These are phyloP conservation scores for Singerocomus inundabilis DNA, from an alignment of 1,284 basidiomycete species.

Conservation along the genomic window DNA sequence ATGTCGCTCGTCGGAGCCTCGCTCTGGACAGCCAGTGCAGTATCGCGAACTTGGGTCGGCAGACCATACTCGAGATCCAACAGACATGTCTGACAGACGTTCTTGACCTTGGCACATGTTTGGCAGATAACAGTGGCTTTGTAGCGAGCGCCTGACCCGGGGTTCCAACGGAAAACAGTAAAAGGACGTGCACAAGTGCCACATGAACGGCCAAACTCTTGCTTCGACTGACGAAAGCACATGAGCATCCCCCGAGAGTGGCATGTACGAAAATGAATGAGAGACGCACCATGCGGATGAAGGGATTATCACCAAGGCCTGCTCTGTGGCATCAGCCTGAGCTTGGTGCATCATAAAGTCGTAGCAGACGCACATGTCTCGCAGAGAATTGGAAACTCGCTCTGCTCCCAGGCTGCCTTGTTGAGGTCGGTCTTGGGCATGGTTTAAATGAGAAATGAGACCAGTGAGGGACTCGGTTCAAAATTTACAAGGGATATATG, in stretches of 20 bases:
- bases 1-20: constrained; percentile 94
- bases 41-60: constrained; percentile 96
- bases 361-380: constrained; percentile 73
- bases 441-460: constrained; percentile 11
- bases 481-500: constrained; percentile 14
- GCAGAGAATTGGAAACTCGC: constrained; percentile 87
- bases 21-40: constrained; percentile 84
- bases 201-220: constrained; percentile 94
- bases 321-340: constrained; percentile 15
- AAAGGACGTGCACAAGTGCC: constrained; percentile 95
- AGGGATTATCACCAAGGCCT: constrained; percentile 88
- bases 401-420: constrained; percentile 89
- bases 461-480: neutral
- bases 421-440: constrained; percentile 84
- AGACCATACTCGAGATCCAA: constrained; percentile 95
- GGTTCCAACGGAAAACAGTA: constrained; percentile 98
- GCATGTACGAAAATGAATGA: neutral
- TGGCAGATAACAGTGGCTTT: constrained; percentile 99
- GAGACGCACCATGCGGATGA: constrained; percentile 79
- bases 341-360: neutral
- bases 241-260: constrained; percentile 5
- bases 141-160: constrained; percentile 88
- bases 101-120: constrained; percentile 98
- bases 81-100: constrained; percentile 97
- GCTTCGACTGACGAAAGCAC: constrained; percentile 74